Evolutionary conservation across 192 early-diverging fungal genomes (phyloP), one percentile per base, ranked within the genome.

Genomic region (Diversispora epigaea): DNA sequence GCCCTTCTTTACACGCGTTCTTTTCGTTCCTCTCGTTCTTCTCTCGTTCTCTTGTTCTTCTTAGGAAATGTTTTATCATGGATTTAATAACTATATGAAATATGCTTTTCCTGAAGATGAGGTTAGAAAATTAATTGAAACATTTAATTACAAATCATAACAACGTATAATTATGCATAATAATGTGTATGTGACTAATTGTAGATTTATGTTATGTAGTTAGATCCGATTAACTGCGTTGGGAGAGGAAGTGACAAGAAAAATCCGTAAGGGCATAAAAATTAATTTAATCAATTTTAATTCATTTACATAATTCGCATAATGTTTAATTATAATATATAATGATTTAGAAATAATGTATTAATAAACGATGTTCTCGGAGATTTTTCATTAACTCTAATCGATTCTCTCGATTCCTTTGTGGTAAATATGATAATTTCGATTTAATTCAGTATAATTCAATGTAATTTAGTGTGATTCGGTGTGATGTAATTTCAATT

Each of bases 341-440:
- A 50, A 21, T 64, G 25, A 32, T 41, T 39, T 54, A 75, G 73
- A 15, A 61, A 82, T 15, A 86, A 87, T 58, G 84, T 86, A 64
- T 84, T 86, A 75, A 76, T 94, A 52, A 98, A 97, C 77, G 96
- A 98, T 77, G 94, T 97, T n/a, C 80, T 98, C 22, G 97, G 97
- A 4, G 93, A 96, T 84, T 98, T 89, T 77, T 88, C 94, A 4
- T 79, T 96, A 57, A 99, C 97, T n/a, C 84, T 99, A 44, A 86
- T 99, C 8, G 97, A 99, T 83, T 87, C 90, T 0, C 84, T 99
- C 7, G 97, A 99, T 69, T 89, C 93, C 6, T 81, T 98, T 62
- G 92, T 91, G 10, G 84, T 92, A 68, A 32, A 32, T 32, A 66
- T n/a, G n/a, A 15, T 14, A n/a, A 3, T 44, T 15, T 76, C 39